These are phyloP conservation scores for Cyberlindnera amylophila DNA, from an alignment of 805 yeast genomes.

Conservation along the genomic window DNA sequence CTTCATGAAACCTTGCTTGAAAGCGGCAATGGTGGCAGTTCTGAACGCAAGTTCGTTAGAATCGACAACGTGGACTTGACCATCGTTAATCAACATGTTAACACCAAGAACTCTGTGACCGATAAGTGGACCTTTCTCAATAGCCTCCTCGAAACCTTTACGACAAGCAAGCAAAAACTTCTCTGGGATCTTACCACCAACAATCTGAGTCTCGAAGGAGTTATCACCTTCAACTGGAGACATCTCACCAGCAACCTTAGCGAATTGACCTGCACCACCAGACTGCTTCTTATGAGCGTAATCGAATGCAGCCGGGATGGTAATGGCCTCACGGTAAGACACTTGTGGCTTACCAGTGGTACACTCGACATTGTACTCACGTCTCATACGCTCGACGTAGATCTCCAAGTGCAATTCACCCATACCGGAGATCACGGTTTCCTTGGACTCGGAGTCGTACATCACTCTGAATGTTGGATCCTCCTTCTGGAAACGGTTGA, in stretches of 20 bases:
- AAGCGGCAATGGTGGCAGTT: conserved; percentile 88
- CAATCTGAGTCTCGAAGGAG: conserved; percentile 78
- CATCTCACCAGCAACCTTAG: conserved; percentile 87
- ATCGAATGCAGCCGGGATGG: conserved; percentile 72
- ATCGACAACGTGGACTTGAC: conserved; percentile 96
- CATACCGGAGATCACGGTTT: conserved; percentile 95
- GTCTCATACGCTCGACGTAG: conserved; percentile 95
- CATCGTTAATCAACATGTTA: conserved; percentile 91
- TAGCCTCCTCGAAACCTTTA: conserved; percentile 91
- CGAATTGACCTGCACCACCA: conserved; percentile 99
- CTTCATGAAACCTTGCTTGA: conserved; percentile 81
- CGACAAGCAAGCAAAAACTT: conserved; percentile 91
- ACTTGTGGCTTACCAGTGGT: conserved; percentile 97
- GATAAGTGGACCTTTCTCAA: conserved; percentile 93
- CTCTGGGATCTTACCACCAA: conserved; percentile 96
- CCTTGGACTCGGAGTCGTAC: conserved; percentile 87
- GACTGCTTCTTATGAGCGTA: conserved; percentile 96
- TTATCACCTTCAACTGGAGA: conserved; percentile 64
- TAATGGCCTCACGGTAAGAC: conserved; percentile 91
- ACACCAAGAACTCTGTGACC: conserved; percentile 94
- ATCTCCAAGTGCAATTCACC: conserved; percentile 97
- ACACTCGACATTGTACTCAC: conserved; percentile 96
- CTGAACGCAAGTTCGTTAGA: conserved; percentile 94
- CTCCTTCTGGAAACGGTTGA: conserved; percentile 96
- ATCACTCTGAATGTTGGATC: conserved; percentile 97